Percentiles rank a stretch among this genome's conserved stretches.
phyloP scores from a whole-genome alignment of 2,329 filamentous ascomycete genomes.

The Calcarisporium arbuscula region DNA sequence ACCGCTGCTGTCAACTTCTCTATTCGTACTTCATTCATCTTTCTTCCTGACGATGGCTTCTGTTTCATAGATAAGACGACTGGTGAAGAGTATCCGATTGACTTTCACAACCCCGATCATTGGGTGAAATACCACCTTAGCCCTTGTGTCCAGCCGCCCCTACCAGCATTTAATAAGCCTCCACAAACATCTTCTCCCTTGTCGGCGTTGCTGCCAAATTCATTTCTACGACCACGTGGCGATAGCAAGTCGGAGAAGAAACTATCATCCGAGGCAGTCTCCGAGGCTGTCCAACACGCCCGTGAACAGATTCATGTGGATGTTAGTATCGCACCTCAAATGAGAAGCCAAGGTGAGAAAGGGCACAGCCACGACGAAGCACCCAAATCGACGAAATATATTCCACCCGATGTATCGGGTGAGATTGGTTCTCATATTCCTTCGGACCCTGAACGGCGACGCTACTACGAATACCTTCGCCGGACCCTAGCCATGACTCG shows the following conservation, averaged over 20 bases:
- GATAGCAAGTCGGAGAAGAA: constrained; percentile 34
- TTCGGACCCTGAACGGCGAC: constrained; percentile 22
- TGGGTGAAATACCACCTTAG: constrained; percentile 77
- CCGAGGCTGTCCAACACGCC: too few relatives aligned
- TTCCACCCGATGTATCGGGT: not conserved
- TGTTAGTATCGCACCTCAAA: too few relatives aligned
- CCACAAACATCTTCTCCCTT: constrained; percentile 35
- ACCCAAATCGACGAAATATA: constrained; percentile 1
- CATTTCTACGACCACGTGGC: constrained; percentile 32
- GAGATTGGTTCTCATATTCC: too few relatives aligned
- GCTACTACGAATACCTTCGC: constrained; percentile 57
- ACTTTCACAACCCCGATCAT: constrained; percentile 74
- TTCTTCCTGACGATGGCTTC: constrained; percentile 78
- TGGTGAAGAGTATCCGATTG: constrained; percentile 70
- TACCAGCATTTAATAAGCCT: constrained; percentile 49
- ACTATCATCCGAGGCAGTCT: constrained; percentile 12
- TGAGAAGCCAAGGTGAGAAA: too few relatives aligned
- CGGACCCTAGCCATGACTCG: constrained; percentile 67
- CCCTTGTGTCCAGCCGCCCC: constrained; percentile 64
- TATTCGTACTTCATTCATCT: constrained; percentile 75
- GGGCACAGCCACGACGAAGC: too few relatives aligned
- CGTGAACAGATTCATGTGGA: too few relatives aligned
- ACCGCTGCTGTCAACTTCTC: constrained; percentile 93
- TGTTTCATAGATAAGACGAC: constrained; percentile 84
- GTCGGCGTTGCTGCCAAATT: constrained; percentile 39